Evolutionary conservation across 2,329 filamentous ascomycete species (phyloP).

Genomic region (Alternaria gaisen): DNA sequence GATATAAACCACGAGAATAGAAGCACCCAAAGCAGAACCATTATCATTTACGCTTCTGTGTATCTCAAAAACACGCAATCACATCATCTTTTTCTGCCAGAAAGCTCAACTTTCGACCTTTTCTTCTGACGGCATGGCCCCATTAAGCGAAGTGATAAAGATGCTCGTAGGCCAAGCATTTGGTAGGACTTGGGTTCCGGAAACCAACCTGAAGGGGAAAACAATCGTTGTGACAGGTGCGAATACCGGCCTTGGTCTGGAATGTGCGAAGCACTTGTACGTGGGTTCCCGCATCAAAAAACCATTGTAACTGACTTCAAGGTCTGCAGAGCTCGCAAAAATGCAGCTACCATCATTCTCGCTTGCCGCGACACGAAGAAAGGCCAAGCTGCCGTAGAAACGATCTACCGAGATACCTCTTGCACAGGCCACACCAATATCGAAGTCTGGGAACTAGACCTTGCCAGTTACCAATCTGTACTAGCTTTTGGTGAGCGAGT

Average conservation of each 20-base stretch:
- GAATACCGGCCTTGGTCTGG: conserved; percentile 18
- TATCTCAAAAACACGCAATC: neutral
- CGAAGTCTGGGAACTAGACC: conserved; percentile 15
- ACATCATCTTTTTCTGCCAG: neutral
- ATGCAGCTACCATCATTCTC: conserved; percentile 3
- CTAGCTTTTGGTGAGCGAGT: conserved; percentile 12
- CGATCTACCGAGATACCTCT: conserved; percentile 1
- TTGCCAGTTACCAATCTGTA: conserved; percentile 6
- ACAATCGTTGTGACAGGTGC: conserved; percentile 20
- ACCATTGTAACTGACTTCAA: neutral
- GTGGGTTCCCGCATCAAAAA: neutral
- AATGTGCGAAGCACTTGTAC: conserved; percentile 21
- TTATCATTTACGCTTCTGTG: too few relatives aligned
- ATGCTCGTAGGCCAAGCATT: conserved; percentile 22
- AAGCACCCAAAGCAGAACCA: neutral
- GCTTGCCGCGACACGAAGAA: conserved; percentile 12
- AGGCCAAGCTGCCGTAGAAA: conserved; percentile 7
- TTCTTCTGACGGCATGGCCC: conserved; percentile 12
- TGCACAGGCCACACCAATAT: neutral
- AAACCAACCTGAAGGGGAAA: conserved; percentile 3
- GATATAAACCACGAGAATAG: neutral
- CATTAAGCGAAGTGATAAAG: conserved; percentile 11
- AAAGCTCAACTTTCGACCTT: too few relatives aligned
- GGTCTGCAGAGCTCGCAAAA: neutral
- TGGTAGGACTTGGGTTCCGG: conserved; percentile 11